These are phyloP conservation scores for Purpureocillium lavendulum DNA, from an alignment of 2,329 filamentous ascomycete genomes.

Conservation along the genomic window DNA sequence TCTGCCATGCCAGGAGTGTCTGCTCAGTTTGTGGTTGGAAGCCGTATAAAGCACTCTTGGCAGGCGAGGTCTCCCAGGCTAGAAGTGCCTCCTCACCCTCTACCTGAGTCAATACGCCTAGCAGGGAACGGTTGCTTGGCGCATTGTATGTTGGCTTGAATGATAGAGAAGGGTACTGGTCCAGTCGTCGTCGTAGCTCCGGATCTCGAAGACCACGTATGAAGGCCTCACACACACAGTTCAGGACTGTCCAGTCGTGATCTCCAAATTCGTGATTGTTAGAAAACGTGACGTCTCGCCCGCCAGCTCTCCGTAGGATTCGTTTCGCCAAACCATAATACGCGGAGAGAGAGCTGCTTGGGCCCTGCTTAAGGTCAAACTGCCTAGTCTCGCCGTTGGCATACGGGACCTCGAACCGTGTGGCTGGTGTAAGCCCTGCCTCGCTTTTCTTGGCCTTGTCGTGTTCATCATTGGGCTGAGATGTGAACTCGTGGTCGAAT, in stretches of 20 bases:
- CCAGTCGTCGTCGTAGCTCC: slow-evolving; percentile 34
- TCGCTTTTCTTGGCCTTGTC: slow-evolving; percentile 1
- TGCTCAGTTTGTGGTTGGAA: slow-evolving; percentile 20
- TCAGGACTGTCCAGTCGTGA: slow-evolving; percentile 39
- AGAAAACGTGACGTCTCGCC: slow-evolving; percentile 40
- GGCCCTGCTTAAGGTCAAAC: slow-evolving; percentile 31
- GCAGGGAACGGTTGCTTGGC: slow-evolving; percentile 36
- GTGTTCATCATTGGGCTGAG: slow-evolving; percentile 16
- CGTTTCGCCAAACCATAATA: slow-evolving; percentile 43
- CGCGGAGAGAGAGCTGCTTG: slow-evolving; percentile 29
- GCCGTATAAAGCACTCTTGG: slow-evolving; percentile 10
- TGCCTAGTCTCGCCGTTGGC: slow-evolving; percentile 9
- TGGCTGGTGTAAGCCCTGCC: slow-evolving; percentile 4
- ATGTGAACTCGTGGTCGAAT: slow-evolving; percentile 17
- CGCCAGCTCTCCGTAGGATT: slow-evolving; percentile 38
- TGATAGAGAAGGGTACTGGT: slow-evolving; percentile 37
- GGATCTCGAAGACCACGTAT: slow-evolving; percentile 43
- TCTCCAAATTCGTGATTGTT: slow-evolving; percentile 33
- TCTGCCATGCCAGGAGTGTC: slow-evolving; percentile 36
- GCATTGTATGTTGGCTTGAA: slow-evolving; percentile 18
- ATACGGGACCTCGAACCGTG: slow-evolving; percentile 13
- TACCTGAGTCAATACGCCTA: slow-evolving; percentile 42
- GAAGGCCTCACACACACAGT: slow-evolving; percentile 44
- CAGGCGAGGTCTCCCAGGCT: slow-evolving; percentile 19
- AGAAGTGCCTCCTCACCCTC: slow-evolving; percentile 48